Conservation (phyloP, 2,329 filamentous ascomycete genomes). For the Hysterium pulicare region DNA sequence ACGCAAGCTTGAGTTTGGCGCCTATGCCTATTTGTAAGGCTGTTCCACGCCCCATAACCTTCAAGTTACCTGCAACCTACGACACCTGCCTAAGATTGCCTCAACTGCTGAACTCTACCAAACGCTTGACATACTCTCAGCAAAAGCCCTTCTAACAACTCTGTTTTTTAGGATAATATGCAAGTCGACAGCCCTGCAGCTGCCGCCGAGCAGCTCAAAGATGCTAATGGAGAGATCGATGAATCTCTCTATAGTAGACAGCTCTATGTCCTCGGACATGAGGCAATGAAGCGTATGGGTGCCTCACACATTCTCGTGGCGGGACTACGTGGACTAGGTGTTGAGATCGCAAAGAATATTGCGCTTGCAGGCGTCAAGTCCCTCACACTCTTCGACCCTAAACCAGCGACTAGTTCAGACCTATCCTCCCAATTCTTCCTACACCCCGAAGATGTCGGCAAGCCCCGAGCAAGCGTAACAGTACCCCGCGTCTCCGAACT, state of each 20-base stretch:
- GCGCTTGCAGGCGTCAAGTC: constrained; percentile 98
- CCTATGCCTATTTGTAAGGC: too few species aligned
- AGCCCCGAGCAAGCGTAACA: constrained; percentile 82
- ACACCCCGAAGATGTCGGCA: constrained; percentile 80
- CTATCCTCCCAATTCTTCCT: constrained; percentile 98
- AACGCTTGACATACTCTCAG: too few species aligned
- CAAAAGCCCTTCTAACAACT: not conserved
- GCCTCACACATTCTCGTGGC: constrained; percentile 91
- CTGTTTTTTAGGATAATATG: constrained; percentile 53
- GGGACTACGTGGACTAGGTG: constrained; percentile 88
- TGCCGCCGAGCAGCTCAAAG: constrained; percentile 58
- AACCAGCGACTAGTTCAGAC: constrained; percentile 77
- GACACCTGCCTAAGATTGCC: too few species aligned
- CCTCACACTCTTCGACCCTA: constrained; percentile 86
- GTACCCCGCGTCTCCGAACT: constrained; percentile 88
- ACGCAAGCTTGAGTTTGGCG: too few species aligned
- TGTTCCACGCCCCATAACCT: too few species aligned
- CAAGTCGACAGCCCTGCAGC: constrained; percentile 58
- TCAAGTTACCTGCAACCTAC: too few species aligned
- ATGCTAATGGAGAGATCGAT: constrained; percentile 60
- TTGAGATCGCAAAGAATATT: constrained; percentile 98
- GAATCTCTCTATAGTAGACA: constrained; percentile 66
- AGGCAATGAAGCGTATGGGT: constrained; percentile 98
- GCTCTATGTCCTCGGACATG: constrained; percentile 69
- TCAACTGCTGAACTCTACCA: too few species aligned